Base-by-base conservation (phyloP, 1,284 basidiomycete species). In the Ustilago bromivora region DNA sequence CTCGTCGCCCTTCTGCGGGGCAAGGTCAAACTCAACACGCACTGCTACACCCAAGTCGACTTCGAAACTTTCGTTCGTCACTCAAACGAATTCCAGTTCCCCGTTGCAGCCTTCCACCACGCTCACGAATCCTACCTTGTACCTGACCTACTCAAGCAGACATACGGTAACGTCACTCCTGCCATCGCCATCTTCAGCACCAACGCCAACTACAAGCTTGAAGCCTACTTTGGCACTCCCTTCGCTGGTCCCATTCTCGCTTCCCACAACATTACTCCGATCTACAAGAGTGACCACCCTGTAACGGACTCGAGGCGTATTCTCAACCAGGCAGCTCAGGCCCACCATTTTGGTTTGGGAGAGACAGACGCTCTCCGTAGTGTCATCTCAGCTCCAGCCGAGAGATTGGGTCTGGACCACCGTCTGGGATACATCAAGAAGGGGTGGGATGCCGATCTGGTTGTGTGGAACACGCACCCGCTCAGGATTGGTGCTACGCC, bases 381-480 rank as follows among this genome's bases (percentile, higher is more conserved):
- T 3, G 92, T 96, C 17, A 96, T 91, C 0, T 90, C 92, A 1
- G 92, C 91, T 12, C 91, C 95, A 1, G 94, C 95, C 1, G 89
- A 88, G 43, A 89, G 92, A 2, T 88, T 94, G 69, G 95, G 94
- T 1, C 88, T 93, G 66, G 92, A 91, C 66, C 94, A 97, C 85
- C 89, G 95, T 35, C 88, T 97, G 61, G 95, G 95, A 1, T 91
- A 89, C 78, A 86, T 95, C 40, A 89, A 90, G 63, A 83, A 88
- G 81, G 93, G 93, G 17, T 88, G 87, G 71, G 88, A 87, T 69
- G 86, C 87, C 41, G 92, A 95, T 85, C 78, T 96, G n/a, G 93
- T 95, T 17, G 88, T 96, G 4, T 96, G 94, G 94, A 93, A 95
- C 78, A 92, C 90, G 28, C 94, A 94, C 86, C 94, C 94, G 0